A percentile compares a stretch with the other conserved stretches of the same genome.
These are phyloP conservation scores for Veloboletus limbatus DNA, from an alignment of 1,284 basidiomycete genomes.

Conservation along the genomic window DNA sequence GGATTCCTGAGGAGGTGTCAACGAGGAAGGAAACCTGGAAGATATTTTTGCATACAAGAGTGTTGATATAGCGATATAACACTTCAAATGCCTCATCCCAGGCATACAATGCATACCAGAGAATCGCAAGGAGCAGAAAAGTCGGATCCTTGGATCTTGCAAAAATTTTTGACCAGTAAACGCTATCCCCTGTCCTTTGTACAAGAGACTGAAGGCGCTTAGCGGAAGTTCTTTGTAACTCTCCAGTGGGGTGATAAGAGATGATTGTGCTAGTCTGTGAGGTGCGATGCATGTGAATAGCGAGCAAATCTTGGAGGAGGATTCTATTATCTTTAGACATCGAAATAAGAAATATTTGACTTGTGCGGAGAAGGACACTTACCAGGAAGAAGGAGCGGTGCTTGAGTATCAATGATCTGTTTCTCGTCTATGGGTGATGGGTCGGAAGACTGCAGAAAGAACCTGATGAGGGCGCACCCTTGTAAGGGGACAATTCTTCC, in stretches of 20 bases:
- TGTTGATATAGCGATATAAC: conserved; percentile 46
- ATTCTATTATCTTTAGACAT: conserved; percentile 19
- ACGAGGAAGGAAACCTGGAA: background rate
- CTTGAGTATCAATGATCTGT: conserved; percentile 50
- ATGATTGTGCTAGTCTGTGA: conserved; percentile 39
- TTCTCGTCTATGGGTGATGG: conserved; percentile 15
- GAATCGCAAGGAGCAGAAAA: conserved; percentile 48
- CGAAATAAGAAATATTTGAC: background rate
- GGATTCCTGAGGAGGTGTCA: conserved; percentile 38
- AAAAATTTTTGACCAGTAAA: conserved; percentile 57
- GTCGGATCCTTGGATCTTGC: conserved; percentile 47
- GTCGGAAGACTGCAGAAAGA: background rate
- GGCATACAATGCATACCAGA: conserved; percentile 58
- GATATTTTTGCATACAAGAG: conserved; percentile 35
- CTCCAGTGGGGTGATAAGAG: conserved; percentile 38
- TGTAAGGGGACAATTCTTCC: conserved; percentile 10
- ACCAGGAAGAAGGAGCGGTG: conserved; percentile 41
- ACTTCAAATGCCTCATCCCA: conserved; percentile 57
- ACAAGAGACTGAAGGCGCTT: conserved; percentile 35
- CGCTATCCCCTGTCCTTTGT: conserved; percentile 38
- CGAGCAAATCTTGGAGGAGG: conserved; percentile 35
- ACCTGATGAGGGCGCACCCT: conserved; percentile 9
- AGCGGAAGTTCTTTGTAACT: conserved; percentile 34
- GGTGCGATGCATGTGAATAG: conserved; percentile 42
- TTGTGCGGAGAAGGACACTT: background rate